These are phyloP conservation scores for Marasmius sp. DNA, from an alignment of 1,284 basidiomycete genomes.

Conservation along the genomic window DNA sequence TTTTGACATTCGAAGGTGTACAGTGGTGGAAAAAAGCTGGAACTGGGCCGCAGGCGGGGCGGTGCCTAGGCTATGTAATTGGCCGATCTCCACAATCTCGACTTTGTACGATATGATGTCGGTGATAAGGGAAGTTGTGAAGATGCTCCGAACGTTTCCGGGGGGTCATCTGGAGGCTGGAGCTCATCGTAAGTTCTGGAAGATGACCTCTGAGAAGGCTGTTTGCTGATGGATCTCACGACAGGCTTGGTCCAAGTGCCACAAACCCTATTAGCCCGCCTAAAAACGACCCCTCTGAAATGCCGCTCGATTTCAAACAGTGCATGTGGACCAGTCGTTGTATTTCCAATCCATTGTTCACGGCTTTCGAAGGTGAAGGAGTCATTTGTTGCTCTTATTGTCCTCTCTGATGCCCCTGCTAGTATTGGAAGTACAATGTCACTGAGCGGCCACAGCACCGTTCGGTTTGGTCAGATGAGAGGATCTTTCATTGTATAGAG, in stretches of 20 bases:
- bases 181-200: not conserved
- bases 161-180: not conserved
- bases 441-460: not conserved
- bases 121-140: not conserved
- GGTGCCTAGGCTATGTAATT: not conserved
- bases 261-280: too few species aligned
- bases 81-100: not conserved
- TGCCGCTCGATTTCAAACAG: too few species aligned
- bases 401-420: not conserved
- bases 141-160: not conserved
- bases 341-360: not conserved
- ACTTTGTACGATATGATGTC: not conserved
- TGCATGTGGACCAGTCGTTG: not conserved
- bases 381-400: not conserved
- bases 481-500: not conserved
- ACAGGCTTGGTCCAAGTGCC: not conserved
- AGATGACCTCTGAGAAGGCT: not conserved
- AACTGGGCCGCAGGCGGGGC: not conserved
- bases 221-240: not conserved
- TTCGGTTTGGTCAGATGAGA: not conserved
- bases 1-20: not conserved
- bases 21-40: not conserved
- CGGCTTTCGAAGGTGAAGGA: not conserved
- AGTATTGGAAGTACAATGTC: not conserved
- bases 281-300: too few species aligned